These are phyloP conservation scores for Beauveria rudraprayagi DNA, from an alignment of 2,329 filamentous ascomycete species.

Conservation along the genomic window DNA sequence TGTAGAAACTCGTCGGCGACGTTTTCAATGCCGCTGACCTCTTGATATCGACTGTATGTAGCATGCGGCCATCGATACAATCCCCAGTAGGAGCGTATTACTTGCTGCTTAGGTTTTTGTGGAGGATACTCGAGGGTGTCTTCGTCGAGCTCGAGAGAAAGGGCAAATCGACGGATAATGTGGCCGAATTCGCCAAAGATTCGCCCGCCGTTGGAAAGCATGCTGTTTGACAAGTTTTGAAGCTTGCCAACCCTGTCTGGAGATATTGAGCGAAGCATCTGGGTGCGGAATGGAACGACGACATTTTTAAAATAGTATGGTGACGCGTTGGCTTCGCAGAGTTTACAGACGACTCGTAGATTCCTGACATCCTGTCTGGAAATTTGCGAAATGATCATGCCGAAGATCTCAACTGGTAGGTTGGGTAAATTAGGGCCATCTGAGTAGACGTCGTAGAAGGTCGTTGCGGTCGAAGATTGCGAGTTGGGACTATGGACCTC, in stretches of 20 bases:
- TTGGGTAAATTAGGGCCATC: not conserved
- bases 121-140: constrained; percentile 40
- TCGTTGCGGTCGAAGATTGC: not conserved
- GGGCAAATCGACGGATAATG: constrained; percentile 55
- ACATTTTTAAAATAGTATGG: constrained; percentile 52
- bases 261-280: constrained; percentile 43
- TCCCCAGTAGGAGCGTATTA: constrained; percentile 53
- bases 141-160: constrained; percentile 62
- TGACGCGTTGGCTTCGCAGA: constrained; percentile 50
- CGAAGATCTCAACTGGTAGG: constrained; percentile 54
- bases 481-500: not conserved
- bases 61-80: constrained; percentile 56
- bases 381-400: constrained; percentile 46
- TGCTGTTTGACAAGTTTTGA: constrained; percentile 18
- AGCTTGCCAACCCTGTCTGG: constrained; percentile 17
- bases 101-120: constrained; percentile 46
- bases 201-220: constrained; percentile 44
- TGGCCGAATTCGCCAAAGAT: constrained; percentile 54
- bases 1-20: constrained; percentile 54
- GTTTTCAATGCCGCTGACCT: constrained; percentile 51
- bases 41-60: constrained; percentile 50
- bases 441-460: not conserved
- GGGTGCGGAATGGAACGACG: constrained; percentile 57
- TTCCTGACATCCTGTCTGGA: constrained; percentile 50
- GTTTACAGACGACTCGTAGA: constrained; percentile 52